A percentile compares a stretch with the other conserved stretches of the same genome.
Evolutionary conservation across 495 filamentous ascomycete genomes (phyloP).

Genomic region (Penicillium odoratum): DNA sequence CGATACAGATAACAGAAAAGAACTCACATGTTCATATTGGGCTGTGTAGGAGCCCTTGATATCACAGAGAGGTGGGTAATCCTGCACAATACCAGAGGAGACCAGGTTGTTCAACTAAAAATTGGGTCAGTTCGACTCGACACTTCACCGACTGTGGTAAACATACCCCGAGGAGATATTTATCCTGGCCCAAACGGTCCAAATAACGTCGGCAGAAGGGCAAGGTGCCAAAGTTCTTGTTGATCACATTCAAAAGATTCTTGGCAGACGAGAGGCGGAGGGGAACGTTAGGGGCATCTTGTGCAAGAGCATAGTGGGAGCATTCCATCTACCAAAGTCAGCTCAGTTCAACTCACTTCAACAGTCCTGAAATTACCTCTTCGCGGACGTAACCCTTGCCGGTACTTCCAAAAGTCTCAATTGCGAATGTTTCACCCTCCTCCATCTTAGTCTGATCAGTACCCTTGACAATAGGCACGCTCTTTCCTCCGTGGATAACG

Average conservation of each 20-base stretch:
- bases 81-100: slow-evolving; percentile 78
- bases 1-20: slow-evolving; percentile 19
- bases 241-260: slow-evolving; percentile 78
- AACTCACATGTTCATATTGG: slow-evolving; percentile 88
- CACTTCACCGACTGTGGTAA: slow-evolving; percentile 6
- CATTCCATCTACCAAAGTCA: slow-evolving; percentile 55
- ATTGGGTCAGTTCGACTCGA: slow-evolving; percentile 21
- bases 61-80: slow-evolving; percentile 86
- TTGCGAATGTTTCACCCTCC: slow-evolving; percentile 89
- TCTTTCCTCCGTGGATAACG: slow-evolving; percentile 86
- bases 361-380: slow-evolving; percentile 50
- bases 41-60: slow-evolving; percentile 94
- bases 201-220: slow-evolving; percentile 85
- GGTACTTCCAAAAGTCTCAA: slow-evolving; percentile 92
- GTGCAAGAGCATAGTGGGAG: slow-evolving; percentile 71
- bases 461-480: slow-evolving; percentile 85
- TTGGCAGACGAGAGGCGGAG: slow-evolving; percentile 75
- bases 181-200: slow-evolving; percentile 82
- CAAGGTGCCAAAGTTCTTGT: slow-evolving; percentile 88
- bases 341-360: slow-evolving; percentile 1
- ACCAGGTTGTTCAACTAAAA: slow-evolving; percentile 84
- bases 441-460: slow-evolving; percentile 86
- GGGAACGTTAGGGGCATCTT: slow-evolving; percentile 64
- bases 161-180: slow-evolving; percentile 80
- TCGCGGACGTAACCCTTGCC: slow-evolving; percentile 83